Conservation (phyloP, 176 grass and related monocot species). For the Thalia dealbata region DNA sequence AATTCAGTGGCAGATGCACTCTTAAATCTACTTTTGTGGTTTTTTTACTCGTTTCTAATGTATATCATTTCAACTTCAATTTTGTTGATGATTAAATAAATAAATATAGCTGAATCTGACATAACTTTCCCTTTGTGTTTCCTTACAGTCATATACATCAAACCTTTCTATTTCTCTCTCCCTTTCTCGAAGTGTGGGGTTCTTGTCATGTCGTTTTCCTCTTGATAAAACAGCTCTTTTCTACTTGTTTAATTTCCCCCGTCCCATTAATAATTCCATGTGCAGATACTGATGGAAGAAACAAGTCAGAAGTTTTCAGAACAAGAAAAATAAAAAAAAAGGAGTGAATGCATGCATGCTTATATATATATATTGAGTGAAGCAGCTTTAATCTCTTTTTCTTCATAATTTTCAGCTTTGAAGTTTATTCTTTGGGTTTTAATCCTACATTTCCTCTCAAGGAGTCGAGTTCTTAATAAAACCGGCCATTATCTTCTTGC, state of each 20-base stretch:
- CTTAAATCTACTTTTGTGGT: too few relatives aligned
- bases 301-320: neutral
- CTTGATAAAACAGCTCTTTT: neutral
- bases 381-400: neutral
- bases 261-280: neutral
- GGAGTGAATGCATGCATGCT: neutral
- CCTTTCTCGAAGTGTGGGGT: neutral
- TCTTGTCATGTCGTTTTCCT: constrained; percentile 2
- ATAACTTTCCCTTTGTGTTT: neutral
- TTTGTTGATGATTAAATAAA: too few relatives aligned
- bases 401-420: neutral
- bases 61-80: neutral
- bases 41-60: neutral
- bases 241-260: neutral
- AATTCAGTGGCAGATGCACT: too few relatives aligned
- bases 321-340: too few relatives aligned
- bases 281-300: neutral
- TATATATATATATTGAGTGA: neutral
- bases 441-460: neutral
- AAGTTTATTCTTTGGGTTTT: too few relatives aligned
- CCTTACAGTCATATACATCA: neutral
- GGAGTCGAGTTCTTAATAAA: too few relatives aligned
- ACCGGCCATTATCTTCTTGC: too few relatives aligned
- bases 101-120: too few relatives aligned
- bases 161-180: too few relatives aligned